Evolutionary conservation across 2,329 filamentous ascomycete species (phyloP).

Genomic region (Huntiella moniliformis): DNA sequence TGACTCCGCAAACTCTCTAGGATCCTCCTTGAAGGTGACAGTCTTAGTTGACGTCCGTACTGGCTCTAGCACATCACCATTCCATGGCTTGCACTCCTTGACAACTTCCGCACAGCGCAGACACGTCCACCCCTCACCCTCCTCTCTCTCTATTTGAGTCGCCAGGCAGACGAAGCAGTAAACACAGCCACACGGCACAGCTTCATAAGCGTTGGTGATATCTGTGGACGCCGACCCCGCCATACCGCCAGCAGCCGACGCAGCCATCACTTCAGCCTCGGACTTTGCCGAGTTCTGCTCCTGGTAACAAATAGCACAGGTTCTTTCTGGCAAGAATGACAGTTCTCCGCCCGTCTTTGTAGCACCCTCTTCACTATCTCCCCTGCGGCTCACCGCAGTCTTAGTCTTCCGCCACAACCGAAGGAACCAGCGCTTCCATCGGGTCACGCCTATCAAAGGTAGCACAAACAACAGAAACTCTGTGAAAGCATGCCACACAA

Average conservation of each 20-base stretch:
- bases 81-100: conserved; percentile 79
- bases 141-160: conserved; percentile 72
- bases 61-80: conserved; percentile 62
- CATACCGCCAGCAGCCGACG: conserved; percentile 53
- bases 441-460: conserved; percentile 85
- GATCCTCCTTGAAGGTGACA: conserved; percentile 44
- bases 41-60: conserved; percentile 29
- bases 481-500: conserved; percentile 99
- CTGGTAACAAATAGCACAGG: conserved; percentile 91
- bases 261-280: conserved; percentile 59
- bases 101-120: conserved; percentile 70
- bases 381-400: conserved; percentile 30
- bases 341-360: conserved; percentile 45
- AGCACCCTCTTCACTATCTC: conserved; percentile 29
- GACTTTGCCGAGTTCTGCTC: conserved; percentile 62
- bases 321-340: conserved; percentile 73
- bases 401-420: conserved; percentile 72
- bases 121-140: conserved; percentile 87
- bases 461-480: conserved; percentile 94
- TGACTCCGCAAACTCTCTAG: conserved; percentile 16
- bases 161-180: conserved; percentile 97
- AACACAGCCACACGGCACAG: conserved; percentile 71
- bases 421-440: conserved; percentile 80
- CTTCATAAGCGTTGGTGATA: conserved; percentile 89
- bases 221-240: conserved; percentile 80